Evolutionary conservation across 257 asterid species (phyloP).

Genomic region (Phtheirospermum japonicum): DNA sequence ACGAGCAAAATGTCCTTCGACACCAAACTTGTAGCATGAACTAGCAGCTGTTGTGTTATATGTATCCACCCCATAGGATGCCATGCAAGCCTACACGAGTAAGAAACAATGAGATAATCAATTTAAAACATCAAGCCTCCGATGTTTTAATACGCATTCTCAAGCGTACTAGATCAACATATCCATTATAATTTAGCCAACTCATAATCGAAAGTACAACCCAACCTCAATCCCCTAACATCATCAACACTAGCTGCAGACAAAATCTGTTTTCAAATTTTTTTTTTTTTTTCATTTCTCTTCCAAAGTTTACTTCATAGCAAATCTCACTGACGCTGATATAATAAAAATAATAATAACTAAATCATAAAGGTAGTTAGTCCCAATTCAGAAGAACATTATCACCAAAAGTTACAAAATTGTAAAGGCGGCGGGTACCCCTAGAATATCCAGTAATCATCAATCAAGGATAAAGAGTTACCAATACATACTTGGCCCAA

Average conservation of each 20-base stretch:
- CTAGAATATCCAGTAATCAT: neutral
- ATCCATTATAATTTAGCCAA: too few relatives aligned
- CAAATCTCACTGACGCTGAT: neutral
- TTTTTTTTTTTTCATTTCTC: neutral
- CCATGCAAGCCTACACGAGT: conserved; percentile 57
- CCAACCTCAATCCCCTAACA: too few relatives aligned
- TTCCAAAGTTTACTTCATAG: conserved; percentile 7
- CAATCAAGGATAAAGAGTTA: neutral
- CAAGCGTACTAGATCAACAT: neutral
- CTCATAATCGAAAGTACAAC: too few relatives aligned
- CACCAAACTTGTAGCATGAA: conserved; percentile 80
- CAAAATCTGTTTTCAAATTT: neutral
- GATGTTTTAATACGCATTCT: neutral
- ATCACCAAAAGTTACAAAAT: neutral
- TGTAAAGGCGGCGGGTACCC: neutral
- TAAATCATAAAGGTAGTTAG: too few relatives aligned
- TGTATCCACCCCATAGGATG: conserved; percentile 30
- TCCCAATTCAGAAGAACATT: too few relatives aligned
- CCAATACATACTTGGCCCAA: neutral
- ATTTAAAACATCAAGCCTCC: neutral
- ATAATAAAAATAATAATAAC: neutral
- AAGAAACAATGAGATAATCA: conserved; percentile 17
- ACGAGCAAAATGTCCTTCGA: conserved; percentile 88
- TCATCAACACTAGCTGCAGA: too few relatives aligned
- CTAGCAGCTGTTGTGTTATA: conserved; percentile 31